phyloP scores from a whole-genome alignment of 768 basidiomycete species.

The Crepidotus variabilis region DNA sequence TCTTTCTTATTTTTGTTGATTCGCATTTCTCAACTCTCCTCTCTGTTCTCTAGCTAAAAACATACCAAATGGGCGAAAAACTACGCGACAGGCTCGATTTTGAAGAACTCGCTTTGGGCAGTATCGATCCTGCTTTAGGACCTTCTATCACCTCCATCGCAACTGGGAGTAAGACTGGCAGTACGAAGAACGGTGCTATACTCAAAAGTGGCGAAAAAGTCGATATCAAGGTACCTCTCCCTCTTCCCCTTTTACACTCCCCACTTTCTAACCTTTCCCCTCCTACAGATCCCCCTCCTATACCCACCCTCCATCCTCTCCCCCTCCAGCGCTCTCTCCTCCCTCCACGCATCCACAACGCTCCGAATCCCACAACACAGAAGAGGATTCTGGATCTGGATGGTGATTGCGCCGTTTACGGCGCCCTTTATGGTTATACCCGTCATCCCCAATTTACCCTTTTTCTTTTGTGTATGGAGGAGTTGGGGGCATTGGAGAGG shows the following conservation, averaged over 20 bases:
- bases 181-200: too few species aligned
- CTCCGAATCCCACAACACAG: constrained; percentile 60
- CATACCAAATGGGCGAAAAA: constrained; percentile 62
- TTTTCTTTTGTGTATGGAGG: constrained; percentile 84
- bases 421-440: constrained; percentile 77
- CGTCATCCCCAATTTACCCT: constrained; percentile 77
- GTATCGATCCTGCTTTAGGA: constrained; percentile 65
- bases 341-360: constrained; percentile 49
- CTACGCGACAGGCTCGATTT: constrained; percentile 72
- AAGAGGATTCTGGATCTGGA: constrained; percentile 65
- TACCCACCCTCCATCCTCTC: constrained; percentile 48
- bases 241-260: too few species aligned
- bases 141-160: too few species aligned
- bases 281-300: constrained; percentile 55
- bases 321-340: constrained; percentile 31
- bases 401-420: constrained; percentile 64
- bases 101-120: constrained; percentile 74
- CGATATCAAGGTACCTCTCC: too few species aligned
- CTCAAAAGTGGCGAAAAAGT: too few species aligned
- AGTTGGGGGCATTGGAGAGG: constrained; percentile 85
- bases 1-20: constrained; percentile 1
- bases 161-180: too few species aligned
- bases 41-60: constrained; percentile 40
- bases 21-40: too few species aligned
- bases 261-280: too few species aligned